phyloP scores from a whole-genome alignment of 495 filamentous ascomycete genomes.

The Podospora pseudocomata region DNA sequence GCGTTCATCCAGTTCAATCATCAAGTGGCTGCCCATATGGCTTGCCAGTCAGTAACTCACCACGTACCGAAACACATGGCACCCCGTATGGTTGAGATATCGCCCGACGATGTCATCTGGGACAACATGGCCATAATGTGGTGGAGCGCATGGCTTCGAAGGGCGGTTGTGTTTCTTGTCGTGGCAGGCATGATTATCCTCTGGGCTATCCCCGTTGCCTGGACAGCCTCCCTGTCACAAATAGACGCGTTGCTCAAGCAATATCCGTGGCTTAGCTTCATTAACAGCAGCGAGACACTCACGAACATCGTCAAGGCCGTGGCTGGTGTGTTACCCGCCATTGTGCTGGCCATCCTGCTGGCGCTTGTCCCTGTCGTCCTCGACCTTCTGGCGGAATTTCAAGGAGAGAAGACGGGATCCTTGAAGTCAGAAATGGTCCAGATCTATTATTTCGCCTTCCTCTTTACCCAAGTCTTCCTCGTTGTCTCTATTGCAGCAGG shows the following conservation, averaged over 20 bases:
- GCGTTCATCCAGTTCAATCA: slow-evolving; percentile 99
- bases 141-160: slow-evolving; percentile 86
- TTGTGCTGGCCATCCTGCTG: slow-evolving; percentile 75
- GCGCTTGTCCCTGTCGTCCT: slow-evolving; percentile 76
- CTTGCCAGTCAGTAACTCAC: slow-evolving; percentile 87
- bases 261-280: slow-evolving; percentile 67
- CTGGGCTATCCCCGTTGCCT: slow-evolving; percentile 89
- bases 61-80: slow-evolving; percentile 94
- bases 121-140: slow-evolving; percentile 96
- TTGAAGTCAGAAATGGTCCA: slow-evolving; percentile 78
- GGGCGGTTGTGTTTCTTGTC: slow-evolving; percentile 58
- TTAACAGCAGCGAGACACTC: slow-evolving; percentile 54
- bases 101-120: slow-evolving; percentile 92
- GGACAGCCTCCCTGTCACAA: slow-evolving; percentile 77
- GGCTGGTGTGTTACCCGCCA: slow-evolving; percentile 80
- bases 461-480: slow-evolving; percentile 93
- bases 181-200: slow-evolving; percentile 76
- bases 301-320: slow-evolving; percentile 64
- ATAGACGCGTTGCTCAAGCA: slow-evolving; percentile 61
- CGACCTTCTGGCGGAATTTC: slow-evolving; percentile 60
- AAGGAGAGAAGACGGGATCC: slow-evolving; percentile 81
- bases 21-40: slow-evolving; percentile 97
- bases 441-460: slow-evolving; percentile 88
- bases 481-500: slow-evolving; percentile 88
- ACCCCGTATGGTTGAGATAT: slow-evolving; percentile 87